phyloP scores from a whole-genome alignment of 2,329 filamentous ascomycete genomes.

The Allantophomopsis cytisporea region DNA sequence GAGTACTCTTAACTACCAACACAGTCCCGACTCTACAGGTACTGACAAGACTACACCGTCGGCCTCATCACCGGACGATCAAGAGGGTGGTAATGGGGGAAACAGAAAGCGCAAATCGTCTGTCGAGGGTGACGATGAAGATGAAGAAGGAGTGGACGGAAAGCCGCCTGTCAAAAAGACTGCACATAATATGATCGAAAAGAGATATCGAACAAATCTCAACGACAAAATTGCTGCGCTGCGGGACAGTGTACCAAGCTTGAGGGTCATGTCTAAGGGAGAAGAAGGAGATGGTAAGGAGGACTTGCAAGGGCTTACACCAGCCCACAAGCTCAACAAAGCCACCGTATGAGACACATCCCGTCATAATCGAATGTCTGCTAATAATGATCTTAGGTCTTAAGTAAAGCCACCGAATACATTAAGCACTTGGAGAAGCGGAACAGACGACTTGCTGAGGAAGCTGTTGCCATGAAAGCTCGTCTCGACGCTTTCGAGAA shows the following conservation, averaged over 20 bases:
- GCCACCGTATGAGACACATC: conserved; percentile 19
- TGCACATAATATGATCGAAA: conserved; percentile 77
- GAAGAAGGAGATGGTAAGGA: conserved; percentile 30
- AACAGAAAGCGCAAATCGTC: conserved; percentile 23
- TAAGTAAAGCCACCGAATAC: conserved; percentile 94
- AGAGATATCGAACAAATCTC: conserved; percentile 70
- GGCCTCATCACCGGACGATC: conserved; percentile 39
- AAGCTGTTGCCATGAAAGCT: conserved; percentile 67
- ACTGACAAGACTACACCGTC: conserved; percentile 15
- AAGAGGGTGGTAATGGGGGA: conserved; percentile 13
- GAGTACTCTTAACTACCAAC: conserved; percentile 34
- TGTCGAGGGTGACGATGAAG: conserved; percentile 20
- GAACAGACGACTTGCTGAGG: conserved; percentile 68
- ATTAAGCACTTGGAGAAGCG: conserved; percentile 88
- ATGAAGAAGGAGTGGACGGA: conserved; percentile 39
- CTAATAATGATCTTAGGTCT: conserved; percentile 22
- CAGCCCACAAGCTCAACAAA: conserved; percentile 92
- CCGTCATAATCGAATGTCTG: not conserved
- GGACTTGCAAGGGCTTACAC: conserved; percentile 70
- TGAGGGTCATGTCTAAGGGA: conserved; percentile 36
- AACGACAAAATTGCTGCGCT: conserved; percentile 73
- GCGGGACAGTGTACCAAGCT: conserved; percentile 57
- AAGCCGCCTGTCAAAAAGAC: conserved; percentile 53
- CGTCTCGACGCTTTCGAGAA: conserved; percentile 56
- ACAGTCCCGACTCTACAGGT: conserved; percentile 36